Evolutionary conservation across 1,284 basidiomycete species (phyloP).

Genomic region (Microbotryomycetes sp.): DNA sequence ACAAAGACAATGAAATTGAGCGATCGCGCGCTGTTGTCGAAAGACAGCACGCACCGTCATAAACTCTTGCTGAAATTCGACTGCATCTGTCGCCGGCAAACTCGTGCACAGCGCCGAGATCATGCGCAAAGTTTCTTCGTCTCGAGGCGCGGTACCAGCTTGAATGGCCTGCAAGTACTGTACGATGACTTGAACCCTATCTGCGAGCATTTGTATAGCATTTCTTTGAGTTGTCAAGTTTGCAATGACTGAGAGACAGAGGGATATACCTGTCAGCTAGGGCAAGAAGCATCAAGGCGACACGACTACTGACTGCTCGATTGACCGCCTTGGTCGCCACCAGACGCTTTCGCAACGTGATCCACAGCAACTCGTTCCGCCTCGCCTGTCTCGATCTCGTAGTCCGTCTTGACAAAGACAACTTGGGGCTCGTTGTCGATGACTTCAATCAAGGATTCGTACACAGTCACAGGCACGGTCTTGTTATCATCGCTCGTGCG

Average conservation of each 20-base stretch:
- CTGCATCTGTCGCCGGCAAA: conserved; percentile 69
- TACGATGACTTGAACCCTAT: conserved; percentile 73
- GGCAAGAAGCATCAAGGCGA: not conserved
- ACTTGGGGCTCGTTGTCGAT: conserved; percentile 56
- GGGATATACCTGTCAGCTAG: not conserved
- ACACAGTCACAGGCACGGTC: conserved; percentile 77
- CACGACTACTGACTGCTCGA: conserved; percentile 8
- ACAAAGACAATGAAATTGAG: conserved; percentile 7
- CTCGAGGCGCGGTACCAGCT: conserved; percentile 57
- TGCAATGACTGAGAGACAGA: conserved; percentile 60
- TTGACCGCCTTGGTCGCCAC: not conserved
- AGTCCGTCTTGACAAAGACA: conserved; percentile 40
- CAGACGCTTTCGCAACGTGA: conserved; percentile 59
- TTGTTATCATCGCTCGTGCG: conserved; percentile 35
- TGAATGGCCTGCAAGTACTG: conserved; percentile 71
- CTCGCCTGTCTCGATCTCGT: conserved; percentile 91
- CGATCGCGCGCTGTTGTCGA: conserved; percentile 1
- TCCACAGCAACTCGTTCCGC: conserved; percentile 97
- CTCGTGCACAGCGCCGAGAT: conserved; percentile 77
- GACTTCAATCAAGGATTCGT: conserved; percentile 77
- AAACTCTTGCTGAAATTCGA: conserved; percentile 73
- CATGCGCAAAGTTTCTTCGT: conserved; percentile 73
- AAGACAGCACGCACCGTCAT: conserved; percentile 54
- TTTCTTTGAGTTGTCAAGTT: conserved; percentile 85
- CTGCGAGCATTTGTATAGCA: conserved; percentile 91